Evolutionary conservation across 495 filamentous ascomycete species (phyloP), one percentile per base, ranked within the genome.

Genomic region (Lophiotrema nucula): DNA sequence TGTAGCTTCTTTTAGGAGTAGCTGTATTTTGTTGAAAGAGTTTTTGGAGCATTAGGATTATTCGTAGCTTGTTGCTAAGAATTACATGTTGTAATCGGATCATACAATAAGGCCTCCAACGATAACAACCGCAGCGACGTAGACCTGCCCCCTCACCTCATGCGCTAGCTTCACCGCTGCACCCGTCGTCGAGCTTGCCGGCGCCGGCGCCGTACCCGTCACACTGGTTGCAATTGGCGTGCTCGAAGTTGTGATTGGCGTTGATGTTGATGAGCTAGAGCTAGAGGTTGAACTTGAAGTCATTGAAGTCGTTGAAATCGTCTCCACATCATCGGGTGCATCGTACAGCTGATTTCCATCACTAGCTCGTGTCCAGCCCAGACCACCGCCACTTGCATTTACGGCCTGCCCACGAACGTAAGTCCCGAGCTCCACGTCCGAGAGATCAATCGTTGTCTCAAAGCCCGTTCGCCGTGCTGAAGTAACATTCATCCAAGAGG

Each of bases 391-490:
- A 27, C 18, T 47, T 2, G 13, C 35, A 27, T 53, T 26, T 28
- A 59, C 47, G 2, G 56, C 56, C 25, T 59, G 52, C 4, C 31
- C 56, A n/a, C 56, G 47, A 27, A 59, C 39, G 27, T 41, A 59
- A 2, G 19, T 53, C 6, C 53, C 33, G 4, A 59, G 22, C 12
- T 53, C 33, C 22, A 50, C 33, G 28, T 53, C 47, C 5, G 3
- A 6, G 2, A 59, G 48, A 53, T 59, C 56, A 16, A 59, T 27
- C 5, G 37, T 53, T 3, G 56, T 59, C 47, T 59, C 56, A 39
- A 59, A 59, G 24, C 56, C 56, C n/a, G 56, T 53, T 12, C 56
- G 27, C 15, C 4, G 3, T 4, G 47, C 56, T 13, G 47, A 4
- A 5, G 56, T 53, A 2, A 59, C 56, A 33, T 53, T 52, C 8